Conservation (phyloP, 257 asterid species). For the Salvia hispanica region DNA sequence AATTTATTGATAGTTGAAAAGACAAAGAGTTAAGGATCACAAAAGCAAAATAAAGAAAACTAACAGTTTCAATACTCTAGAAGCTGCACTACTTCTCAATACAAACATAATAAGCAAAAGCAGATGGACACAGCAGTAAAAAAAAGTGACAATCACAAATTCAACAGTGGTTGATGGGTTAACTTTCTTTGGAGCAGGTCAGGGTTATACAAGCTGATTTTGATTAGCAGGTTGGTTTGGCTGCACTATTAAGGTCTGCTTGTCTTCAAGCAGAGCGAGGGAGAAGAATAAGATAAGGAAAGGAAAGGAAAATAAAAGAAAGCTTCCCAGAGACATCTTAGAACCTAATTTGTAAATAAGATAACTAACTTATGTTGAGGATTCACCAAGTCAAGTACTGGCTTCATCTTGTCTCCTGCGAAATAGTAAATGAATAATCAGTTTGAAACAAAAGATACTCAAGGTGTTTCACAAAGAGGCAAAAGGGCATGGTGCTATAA, state of each 20-base stretch:
- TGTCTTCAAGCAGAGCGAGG: neutral
- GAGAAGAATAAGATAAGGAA: neutral
- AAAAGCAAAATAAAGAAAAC: constrained; percentile 1
- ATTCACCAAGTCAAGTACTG: constrained; percentile 85
- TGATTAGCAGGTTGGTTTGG: neutral
- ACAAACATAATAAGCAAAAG: neutral
- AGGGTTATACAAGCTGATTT: neutral
- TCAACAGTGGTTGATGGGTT: neutral
- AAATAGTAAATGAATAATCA: constrained; percentile 25
- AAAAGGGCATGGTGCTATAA: neutral
- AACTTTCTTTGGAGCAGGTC: neutral
- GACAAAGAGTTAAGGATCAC: constrained; percentile 19
- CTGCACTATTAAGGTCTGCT: neutral
- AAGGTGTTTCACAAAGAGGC: constrained; percentile 15
- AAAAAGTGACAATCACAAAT: neutral
- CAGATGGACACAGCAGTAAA: neutral
- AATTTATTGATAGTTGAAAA: neutral
- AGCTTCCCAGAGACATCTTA: constrained; percentile 20
- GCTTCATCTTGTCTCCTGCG: constrained; percentile 68
- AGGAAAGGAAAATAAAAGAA: neutral
- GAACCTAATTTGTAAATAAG: constrained; percentile 28
- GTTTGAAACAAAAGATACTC: constrained; percentile 25
- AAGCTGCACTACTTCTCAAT: constrained; percentile 14
- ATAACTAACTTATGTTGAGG: constrained; percentile 92
- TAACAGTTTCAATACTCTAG: constrained; percentile 7